Percentiles rank a stretch among this genome's conserved stretches.
Conservation (phyloP, 306 rosid species). For the Rosa chinensis region DNA sequence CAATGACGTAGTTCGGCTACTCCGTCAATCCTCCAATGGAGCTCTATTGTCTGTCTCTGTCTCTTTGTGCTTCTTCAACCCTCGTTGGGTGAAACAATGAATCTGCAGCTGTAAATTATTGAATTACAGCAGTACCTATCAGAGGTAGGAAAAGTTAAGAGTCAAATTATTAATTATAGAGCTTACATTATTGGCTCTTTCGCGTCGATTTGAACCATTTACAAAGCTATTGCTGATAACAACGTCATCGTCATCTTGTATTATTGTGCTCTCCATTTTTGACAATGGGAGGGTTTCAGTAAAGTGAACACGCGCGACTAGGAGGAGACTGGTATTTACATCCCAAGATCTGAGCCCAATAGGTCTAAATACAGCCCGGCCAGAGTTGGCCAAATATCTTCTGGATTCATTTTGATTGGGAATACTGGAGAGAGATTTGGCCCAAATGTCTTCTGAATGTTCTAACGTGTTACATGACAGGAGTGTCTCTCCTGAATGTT, state of each 20-base stretch:
- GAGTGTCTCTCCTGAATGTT: too few relatives aligned
- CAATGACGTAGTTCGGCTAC: constrained; percentile 14
- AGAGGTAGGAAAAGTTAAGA: background rate
- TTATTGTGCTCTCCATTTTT: background rate
- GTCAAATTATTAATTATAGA: background rate
- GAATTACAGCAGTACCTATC: background rate
- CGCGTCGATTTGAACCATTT: background rate
- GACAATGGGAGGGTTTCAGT: background rate
- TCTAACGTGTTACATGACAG: too few relatives aligned
- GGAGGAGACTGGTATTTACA: background rate
- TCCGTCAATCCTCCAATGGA: constrained; percentile 11
- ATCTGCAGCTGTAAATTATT: background rate
- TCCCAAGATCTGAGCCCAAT: background rate
- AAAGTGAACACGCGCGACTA: background rate
- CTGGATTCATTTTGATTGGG: too few relatives aligned
- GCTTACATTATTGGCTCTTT: background rate
- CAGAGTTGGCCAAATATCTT: background rate
- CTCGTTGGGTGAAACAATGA: background rate
- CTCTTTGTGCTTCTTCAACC: background rate
- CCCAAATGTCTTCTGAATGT: too few relatives aligned
- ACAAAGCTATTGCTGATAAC: background rate
- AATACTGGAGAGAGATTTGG: too few relatives aligned
- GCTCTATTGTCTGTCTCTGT: background rate
- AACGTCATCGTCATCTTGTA: background rate
- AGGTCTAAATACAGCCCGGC: background rate